phyloP scores from a whole-genome alignment of 139 green algal species.

The Edaphochlamys debaryana region DNA sequence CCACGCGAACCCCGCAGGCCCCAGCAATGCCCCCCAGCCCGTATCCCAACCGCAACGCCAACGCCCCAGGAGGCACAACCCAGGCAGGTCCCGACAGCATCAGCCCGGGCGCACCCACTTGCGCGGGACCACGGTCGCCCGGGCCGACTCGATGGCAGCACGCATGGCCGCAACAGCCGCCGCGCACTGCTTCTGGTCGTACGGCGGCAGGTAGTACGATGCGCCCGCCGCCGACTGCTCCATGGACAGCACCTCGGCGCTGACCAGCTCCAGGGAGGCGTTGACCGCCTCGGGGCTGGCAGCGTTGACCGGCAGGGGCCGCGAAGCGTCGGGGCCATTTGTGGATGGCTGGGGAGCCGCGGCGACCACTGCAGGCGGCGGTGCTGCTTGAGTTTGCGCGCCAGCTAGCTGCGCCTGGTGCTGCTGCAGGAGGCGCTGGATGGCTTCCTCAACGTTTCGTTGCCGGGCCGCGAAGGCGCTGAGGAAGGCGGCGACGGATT shows the following conservation, averaged over 20 bases:
- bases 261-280: slow-evolving; percentile 21
- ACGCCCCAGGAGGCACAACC: too few relatives aligned
- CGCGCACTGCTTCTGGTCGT: slow-evolving; percentile 68
- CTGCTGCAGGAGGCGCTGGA: slow-evolving; percentile 17
- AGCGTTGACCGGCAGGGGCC: background rate
- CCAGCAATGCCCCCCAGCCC: too few relatives aligned
- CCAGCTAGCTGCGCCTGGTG: background rate
- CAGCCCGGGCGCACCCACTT: too few relatives aligned
- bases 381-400: background rate
- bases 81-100: too few relatives aligned
- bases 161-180: slow-evolving; percentile 54
- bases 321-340: too few relatives aligned
- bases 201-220: slow-evolving; percentile 81
- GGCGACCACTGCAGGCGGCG: too few relatives aligned
- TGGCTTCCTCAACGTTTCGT: background rate
- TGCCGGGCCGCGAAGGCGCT: slow-evolving; percentile 1
- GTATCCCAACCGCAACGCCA: too few relatives aligned
- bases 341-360: too few relatives aligned
- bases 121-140: slow-evolving; percentile 52
- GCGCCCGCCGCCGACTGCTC: slow-evolving; percentile 64
- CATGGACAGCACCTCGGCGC: slow-evolving; percentile 44
- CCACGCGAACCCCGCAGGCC: too few relatives aligned
- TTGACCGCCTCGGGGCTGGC: slow-evolving; percentile 6
- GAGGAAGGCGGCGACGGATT: slow-evolving; percentile 17
- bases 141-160: slow-evolving; percentile 52